These are phyloP conservation scores for Claviceps quebecensis DNA, from an alignment of 2,329 filamentous ascomycete species.

Conservation along the genomic window DNA sequence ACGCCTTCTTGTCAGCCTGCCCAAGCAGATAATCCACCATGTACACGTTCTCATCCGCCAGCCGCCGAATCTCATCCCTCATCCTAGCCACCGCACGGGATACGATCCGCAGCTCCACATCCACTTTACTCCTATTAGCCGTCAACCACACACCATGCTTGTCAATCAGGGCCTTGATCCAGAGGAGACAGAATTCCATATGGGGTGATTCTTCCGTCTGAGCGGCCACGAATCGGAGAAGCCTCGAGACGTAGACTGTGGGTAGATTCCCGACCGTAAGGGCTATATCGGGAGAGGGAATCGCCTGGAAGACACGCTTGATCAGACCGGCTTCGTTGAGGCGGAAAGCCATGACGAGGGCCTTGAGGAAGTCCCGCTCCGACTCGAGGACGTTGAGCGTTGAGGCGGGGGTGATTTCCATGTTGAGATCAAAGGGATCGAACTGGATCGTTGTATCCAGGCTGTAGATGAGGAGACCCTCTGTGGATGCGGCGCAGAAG, in stretches of 20 bases:
- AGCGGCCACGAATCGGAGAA: constrained; percentile 75
- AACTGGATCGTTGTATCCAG: constrained; percentile 75
- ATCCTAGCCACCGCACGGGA: constrained; percentile 69
- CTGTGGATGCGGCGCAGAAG: constrained; percentile 90
- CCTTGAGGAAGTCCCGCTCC: constrained; percentile 75
- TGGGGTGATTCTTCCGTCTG: constrained; percentile 85
- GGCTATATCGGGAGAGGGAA: constrained; percentile 59
- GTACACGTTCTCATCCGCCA: constrained; percentile 82
- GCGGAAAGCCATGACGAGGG: constrained; percentile 92
- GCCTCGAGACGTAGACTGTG: constrained; percentile 68
- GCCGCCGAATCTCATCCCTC: constrained; percentile 63
- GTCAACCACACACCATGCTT: constrained; percentile 77
- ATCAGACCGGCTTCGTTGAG: constrained; percentile 77
- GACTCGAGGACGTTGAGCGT: constrained; percentile 54
- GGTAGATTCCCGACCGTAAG: constrained; percentile 71
- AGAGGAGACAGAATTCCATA: constrained; percentile 85
- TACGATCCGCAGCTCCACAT: constrained; percentile 72
- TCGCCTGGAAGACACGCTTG: constrained; percentile 70
- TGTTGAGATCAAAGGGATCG: constrained; percentile 90
- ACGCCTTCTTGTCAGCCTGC: constrained; percentile 24
- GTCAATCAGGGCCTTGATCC: constrained; percentile 73
- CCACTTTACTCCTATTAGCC: constrained; percentile 63
- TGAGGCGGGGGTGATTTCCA: constrained; percentile 79
- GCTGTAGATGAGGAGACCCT: constrained; percentile 87
- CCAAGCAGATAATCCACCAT: constrained; percentile 68